These are phyloP conservation scores for Mycosarcoma mackinlayi DNA, from an alignment of 1,284 basidiomycete genomes.

Conservation along the genomic window DNA sequence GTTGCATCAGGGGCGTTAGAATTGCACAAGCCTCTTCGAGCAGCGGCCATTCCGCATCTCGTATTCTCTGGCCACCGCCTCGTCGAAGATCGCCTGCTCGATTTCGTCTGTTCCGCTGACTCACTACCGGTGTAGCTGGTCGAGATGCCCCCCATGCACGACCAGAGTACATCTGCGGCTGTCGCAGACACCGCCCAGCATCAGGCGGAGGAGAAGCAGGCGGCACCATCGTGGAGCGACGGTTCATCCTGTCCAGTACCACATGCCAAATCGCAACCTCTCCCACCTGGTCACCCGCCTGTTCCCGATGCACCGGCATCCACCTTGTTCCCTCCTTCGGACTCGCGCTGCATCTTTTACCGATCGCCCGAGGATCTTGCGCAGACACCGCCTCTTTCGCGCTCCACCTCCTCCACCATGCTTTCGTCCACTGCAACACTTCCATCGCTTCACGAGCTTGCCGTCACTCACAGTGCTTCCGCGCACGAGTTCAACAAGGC, in stretches of 20 bases:
- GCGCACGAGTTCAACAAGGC: constrained; percentile 40
- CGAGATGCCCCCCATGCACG: constrained; percentile 22
- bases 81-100: no score
- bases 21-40: no score
- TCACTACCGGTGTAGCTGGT: no score
- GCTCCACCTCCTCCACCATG: constrained; percentile 37
- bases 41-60: no score
- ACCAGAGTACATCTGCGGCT: constrained; percentile 5
- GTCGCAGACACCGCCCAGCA: background rate
- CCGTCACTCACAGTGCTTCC: constrained; percentile 38
- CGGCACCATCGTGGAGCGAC: constrained; percentile 41
- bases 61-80: no score
- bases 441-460: constrained; percentile 44
- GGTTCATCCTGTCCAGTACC: constrained; percentile 61
- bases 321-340: constrained; percentile 59
- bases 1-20: no score
- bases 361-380: constrained; percentile 60
- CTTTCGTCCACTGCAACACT: constrained; percentile 32
- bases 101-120: no score
- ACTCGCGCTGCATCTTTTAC: constrained; percentile 64
- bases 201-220: constrained; percentile 1
- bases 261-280: constrained; percentile 61
- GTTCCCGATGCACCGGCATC: constrained; percentile 52
- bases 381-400: constrained; percentile 57
- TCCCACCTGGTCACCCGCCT: constrained; percentile 67